phyloP scores from a whole-genome alignment of 202 grass and related monocot species.

The Brachypodium distachyon region DNA sequence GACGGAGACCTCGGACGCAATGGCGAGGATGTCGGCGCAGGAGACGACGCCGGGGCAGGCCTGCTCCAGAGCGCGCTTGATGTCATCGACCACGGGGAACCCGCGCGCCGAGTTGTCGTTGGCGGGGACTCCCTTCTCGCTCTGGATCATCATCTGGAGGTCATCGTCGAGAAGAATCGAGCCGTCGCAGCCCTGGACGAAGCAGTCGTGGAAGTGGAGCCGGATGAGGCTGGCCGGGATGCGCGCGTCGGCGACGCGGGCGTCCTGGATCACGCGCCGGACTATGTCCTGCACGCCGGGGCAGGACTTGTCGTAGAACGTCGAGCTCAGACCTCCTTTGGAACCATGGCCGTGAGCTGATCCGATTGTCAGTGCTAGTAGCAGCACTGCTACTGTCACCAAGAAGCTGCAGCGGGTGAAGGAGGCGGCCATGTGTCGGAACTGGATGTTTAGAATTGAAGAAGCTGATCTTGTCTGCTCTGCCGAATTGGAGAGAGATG shows the following conservation, averaged over 20 bases:
- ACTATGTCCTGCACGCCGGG: background rate
- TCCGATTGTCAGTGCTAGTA: background rate
- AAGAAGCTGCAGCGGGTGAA: background rate
- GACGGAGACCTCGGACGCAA: conserved; percentile 36
- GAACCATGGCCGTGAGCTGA: background rate
- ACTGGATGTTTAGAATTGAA: too few relatives aligned
- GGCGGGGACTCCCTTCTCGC: conserved; percentile 11
- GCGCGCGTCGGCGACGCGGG: background rate
- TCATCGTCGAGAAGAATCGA: conserved; percentile 45
- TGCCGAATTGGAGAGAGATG: too few relatives aligned
- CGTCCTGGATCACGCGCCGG: conserved; percentile 1
- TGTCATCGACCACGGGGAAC: conserved; percentile 5
- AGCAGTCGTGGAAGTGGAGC: conserved; percentile 28
- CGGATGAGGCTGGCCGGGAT: conserved; percentile 44
- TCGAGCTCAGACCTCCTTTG: background rate
- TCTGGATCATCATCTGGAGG: conserved; percentile 2
- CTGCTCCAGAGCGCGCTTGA: conserved; percentile 10
- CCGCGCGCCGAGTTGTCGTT: conserved; percentile 14
- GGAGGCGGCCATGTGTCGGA: background rate
- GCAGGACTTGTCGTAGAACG: conserved; percentile 27
- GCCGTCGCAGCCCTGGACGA: conserved; percentile 31
- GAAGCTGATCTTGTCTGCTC: too few relatives aligned
- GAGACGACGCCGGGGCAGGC: conserved; percentile 47
- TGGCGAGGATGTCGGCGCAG: conserved; percentile 68
- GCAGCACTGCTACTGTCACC: background rate